Evolutionary conservation across 2,329 filamentous ascomycete species (phyloP).

Genomic region (Apiospora kogelbergensis): DNA sequence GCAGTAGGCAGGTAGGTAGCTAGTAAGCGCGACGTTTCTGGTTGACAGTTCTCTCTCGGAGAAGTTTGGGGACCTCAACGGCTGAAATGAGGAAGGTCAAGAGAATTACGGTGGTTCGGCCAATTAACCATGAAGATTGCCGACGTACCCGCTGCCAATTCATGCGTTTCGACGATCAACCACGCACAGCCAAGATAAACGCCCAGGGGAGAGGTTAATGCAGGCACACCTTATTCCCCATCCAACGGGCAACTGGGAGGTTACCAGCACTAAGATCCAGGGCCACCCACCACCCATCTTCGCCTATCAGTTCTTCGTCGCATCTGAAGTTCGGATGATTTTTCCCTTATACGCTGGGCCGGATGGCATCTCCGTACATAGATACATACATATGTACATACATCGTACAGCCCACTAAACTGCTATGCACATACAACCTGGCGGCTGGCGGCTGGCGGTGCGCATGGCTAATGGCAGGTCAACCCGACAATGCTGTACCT

Average conservation of each 20-base stretch:
- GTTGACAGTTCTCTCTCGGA: background rate
- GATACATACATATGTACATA: no score
- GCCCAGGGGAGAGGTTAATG: slow-evolving; percentile 4
- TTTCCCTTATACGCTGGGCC: background rate
- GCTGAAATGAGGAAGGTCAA: background rate
- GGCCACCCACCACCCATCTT: background rate
- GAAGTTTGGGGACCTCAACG: background rate
- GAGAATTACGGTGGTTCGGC: background rate
- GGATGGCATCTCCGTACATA: no score
- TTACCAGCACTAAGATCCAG: background rate
- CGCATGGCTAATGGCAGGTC: background rate
- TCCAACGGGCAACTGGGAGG: background rate
- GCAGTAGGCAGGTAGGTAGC: no score
- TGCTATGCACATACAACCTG: no score
- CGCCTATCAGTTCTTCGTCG: background rate
- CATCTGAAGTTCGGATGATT: slow-evolving; percentile 1
- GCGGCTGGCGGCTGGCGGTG: no score
- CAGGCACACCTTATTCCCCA: background rate
- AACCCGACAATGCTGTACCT: background rate
- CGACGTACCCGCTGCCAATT: slow-evolving; percentile 2
- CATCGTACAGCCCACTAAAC: background rate
- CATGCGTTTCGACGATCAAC: slow-evolving; percentile 7
- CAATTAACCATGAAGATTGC: background rate
- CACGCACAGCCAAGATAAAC: slow-evolving; percentile 6
- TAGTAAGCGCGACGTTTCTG: background rate